Evolutionary conservation across 139 green algal genomes (phyloP).

Genomic region (Tetradesmus lagerheimii): DNA sequence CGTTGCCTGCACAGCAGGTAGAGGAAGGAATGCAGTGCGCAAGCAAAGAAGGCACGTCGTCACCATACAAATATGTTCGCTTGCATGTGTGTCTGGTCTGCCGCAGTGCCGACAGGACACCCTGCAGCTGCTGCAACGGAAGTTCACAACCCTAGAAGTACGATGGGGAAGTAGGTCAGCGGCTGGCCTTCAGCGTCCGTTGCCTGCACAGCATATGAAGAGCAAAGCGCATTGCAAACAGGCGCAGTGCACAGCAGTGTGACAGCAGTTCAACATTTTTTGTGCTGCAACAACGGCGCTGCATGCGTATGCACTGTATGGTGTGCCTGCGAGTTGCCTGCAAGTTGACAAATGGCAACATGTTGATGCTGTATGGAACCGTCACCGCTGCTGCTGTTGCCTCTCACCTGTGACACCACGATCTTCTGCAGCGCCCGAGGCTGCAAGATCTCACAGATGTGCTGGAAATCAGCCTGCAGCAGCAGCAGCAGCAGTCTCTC

Average conservation of each 20-base stretch:
- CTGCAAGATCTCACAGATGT: conserved; percentile 18
- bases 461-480: conserved; percentile 27
- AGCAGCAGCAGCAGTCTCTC: background rate
- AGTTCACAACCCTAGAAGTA: background rate
- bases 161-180: conserved; percentile 12
- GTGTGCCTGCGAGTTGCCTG: too few relatives aligned
- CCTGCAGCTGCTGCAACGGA: conserved; percentile 15
- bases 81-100: too few relatives aligned
- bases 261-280: too few relatives aligned
- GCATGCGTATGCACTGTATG: too few relatives aligned
- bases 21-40: too few relatives aligned
- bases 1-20: background rate
- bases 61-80: too few relatives aligned
- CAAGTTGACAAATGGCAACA: too few relatives aligned
- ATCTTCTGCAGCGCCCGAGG: background rate
- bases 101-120: background rate
- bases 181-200: background rate
- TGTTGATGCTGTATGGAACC: too few relatives aligned
- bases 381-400: background rate
- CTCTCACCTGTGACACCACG: background rate
- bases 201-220: background rate
- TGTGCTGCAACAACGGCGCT: too few relatives aligned
- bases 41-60: too few relatives aligned
- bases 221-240: too few relatives aligned
- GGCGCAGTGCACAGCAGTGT: background rate